These are phyloP conservation scores for Colletotrichum tropicicola DNA, from an alignment of 2,329 filamentous ascomycete genomes.

Conservation along the genomic window DNA sequence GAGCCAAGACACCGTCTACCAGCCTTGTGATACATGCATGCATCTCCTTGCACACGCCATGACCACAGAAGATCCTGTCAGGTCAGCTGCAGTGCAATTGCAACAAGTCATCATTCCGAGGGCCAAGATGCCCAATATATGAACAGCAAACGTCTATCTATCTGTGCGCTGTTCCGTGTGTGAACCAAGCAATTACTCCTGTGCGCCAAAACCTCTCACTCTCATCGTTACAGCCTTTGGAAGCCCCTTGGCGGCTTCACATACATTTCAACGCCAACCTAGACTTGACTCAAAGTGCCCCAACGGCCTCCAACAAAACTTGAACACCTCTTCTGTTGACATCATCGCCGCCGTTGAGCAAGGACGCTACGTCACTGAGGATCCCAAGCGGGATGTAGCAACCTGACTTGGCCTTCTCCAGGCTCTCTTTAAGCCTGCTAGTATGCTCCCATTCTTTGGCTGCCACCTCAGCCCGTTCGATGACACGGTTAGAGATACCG, in stretches of 20 bases:
- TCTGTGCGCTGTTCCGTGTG: background rate
- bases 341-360: conserved; percentile 69
- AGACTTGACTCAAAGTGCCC: conserved; percentile 53
- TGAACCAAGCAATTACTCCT: background rate
- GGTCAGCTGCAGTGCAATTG: background rate
- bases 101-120: background rate
- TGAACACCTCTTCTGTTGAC: conserved; percentile 62
- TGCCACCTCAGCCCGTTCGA: conserved; percentile 87
- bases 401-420: conserved; percentile 81
- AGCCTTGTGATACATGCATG: too few species aligned
- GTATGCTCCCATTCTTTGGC: conserved; percentile 97
- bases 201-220: background rate
- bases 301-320: conserved; percentile 69
- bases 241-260: too few species aligned
- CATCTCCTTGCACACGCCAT: too few species aligned
- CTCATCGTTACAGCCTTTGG: too few species aligned
- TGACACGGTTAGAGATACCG: conserved; percentile 84
- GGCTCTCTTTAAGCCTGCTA: conserved; percentile 84
- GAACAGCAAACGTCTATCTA: background rate
- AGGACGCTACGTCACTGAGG: conserved; percentile 85
- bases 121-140: background rate
- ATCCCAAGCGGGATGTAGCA: conserved; percentile 86
- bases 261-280: too few species aligned
- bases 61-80: too few species aligned
- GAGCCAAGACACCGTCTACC: too few species aligned